Evolutionary conservation across 257 asterid genomes (phyloP), one percentile per base, ranked within the genome.

Genomic region (Nicotiana noctiflora): DNA sequence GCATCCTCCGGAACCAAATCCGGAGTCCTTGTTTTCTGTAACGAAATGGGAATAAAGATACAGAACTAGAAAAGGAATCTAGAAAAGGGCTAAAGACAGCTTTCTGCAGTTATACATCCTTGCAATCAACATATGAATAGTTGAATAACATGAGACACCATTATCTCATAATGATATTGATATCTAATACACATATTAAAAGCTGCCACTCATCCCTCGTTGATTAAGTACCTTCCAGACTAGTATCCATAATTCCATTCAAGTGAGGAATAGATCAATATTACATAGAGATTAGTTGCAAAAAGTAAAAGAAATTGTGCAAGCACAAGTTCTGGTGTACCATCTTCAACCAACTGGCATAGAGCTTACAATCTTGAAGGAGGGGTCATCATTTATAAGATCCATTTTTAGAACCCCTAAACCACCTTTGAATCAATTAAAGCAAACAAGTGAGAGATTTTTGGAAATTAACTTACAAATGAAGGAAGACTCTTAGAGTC

Each of bases 401-500:
- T 23, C 70, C 81, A 44, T 40, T 61, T 32, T 31, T 15, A 14
- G 17, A 60, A 34, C 63, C 55, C 75, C 12, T 40, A 49, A 60
- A 66, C 75, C 32, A 66, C 18, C 37, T 37, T 25, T 56, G 52
- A 8, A 40, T 13, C 63, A 66, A 80, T 3, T 19, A 5, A 31
- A 6, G n/a, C 21, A 25, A 53, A 64, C 61, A 65, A 57, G 76
- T 14, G n/a, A 57, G 29, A 63, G 49, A 46, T 8, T 52, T 18
- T 37, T 18, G 68, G 25, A 76, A 78, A 62, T 78, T 46, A 76
- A 87, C 99, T 92, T 92, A 95, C 99, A 85, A 96, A 92, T 76
- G 94, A 89, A 79, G 97, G 97, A 79, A 96, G 93, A 79, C 88
- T 90, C 84, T 97, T 91, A 81, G 97, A 81, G 89, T 96, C 98